Evolutionary conservation across 2,329 filamentous ascomycete species (phyloP).

Genomic region (Huntiella bhutanensis): DNA sequence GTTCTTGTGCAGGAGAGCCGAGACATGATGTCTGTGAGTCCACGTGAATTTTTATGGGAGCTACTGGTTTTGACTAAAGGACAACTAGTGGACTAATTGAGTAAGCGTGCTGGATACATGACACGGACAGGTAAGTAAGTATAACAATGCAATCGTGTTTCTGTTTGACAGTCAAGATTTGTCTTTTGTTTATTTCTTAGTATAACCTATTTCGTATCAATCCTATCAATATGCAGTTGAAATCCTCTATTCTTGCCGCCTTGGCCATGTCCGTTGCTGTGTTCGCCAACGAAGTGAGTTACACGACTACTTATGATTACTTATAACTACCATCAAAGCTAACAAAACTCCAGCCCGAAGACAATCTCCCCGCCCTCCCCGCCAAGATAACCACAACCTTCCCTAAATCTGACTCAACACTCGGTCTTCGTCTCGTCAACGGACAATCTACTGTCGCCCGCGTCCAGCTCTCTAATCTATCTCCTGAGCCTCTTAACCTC

Average conservation of each 20-base stretch:
- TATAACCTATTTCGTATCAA: neutral
- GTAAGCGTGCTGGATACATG: too few species aligned
- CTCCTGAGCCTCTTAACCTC: conserved; percentile 55
- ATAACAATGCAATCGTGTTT: too few species aligned
- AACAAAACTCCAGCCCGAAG: conserved; percentile 10
- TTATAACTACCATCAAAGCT: neutral
- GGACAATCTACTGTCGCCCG: conserved; percentile 68
- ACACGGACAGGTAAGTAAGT: too few species aligned
- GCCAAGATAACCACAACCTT: conserved; percentile 38
- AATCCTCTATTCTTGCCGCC: conserved; percentile 51
- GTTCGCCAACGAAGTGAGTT: conserved; percentile 23
- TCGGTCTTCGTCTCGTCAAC: conserved; percentile 91
- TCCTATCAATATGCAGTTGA: conserved; percentile 47
- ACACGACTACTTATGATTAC: neutral
- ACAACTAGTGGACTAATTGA: too few species aligned
- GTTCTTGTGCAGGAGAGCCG: too few species aligned
- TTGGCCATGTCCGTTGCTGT: conserved; percentile 50
- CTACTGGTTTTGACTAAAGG: too few species aligned
- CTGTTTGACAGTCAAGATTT: too few species aligned
- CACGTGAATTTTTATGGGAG: too few species aligned
- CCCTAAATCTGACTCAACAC: conserved; percentile 53
- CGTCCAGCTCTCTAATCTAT: conserved; percentile 68
- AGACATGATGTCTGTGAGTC: too few species aligned
- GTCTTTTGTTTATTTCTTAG: too few species aligned
- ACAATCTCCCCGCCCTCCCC: conserved; percentile 11